These are phyloP conservation scores for Aquilaria sinensis DNA, from an alignment of 345 rosid genomes.

Conservation along the genomic window DNA sequence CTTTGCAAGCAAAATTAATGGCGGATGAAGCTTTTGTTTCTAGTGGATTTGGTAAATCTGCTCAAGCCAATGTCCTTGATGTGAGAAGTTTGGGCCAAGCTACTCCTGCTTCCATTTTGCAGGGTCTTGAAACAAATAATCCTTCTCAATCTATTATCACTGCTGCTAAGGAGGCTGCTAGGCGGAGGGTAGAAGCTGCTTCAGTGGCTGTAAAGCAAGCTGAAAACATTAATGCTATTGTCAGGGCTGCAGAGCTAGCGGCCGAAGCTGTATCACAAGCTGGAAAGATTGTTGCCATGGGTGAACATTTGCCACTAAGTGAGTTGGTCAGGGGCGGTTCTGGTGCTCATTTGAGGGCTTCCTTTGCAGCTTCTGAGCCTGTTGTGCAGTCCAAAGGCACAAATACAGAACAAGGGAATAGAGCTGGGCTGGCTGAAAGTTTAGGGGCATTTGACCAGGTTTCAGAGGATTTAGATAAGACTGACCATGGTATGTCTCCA, in stretches of 20 bases:
- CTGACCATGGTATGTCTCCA: conserved; percentile 30
- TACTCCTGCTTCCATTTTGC: conserved; percentile 52
- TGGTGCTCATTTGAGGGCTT: conserved; percentile 62
- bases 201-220: conserved; percentile 89
- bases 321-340: conserved; percentile 69
- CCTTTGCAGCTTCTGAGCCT: conserved; percentile 33
- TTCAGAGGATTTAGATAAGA: conserved; percentile 21
- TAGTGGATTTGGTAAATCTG: conserved; percentile 18
- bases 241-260: conserved; percentile 95
- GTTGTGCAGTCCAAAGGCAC: conserved; percentile 22
- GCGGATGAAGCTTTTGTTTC: conserved; percentile 76
- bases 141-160: conserved; percentile 56
- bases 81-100: conserved; percentile 32
- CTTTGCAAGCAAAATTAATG: conserved; percentile 87
- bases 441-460: conserved; percentile 18
- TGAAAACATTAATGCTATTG: conserved; percentile 85
- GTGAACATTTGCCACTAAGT: conserved; percentile 54
- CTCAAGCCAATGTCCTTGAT: conserved; percentile 26
- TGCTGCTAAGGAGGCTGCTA: conserved; percentile 83
- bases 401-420: conserved; percentile 18
- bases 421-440: conserved; percentile 15
- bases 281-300: conserved; percentile 85
- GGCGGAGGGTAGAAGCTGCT: conserved; percentile 79
- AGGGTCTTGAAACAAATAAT: conserved; percentile 38
- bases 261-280: conserved; percentile 94